These are phyloP conservation scores for Cystofilobasidium ferigula DNA, from an alignment of 768 basidiomycete species.

Conservation along the genomic window DNA sequence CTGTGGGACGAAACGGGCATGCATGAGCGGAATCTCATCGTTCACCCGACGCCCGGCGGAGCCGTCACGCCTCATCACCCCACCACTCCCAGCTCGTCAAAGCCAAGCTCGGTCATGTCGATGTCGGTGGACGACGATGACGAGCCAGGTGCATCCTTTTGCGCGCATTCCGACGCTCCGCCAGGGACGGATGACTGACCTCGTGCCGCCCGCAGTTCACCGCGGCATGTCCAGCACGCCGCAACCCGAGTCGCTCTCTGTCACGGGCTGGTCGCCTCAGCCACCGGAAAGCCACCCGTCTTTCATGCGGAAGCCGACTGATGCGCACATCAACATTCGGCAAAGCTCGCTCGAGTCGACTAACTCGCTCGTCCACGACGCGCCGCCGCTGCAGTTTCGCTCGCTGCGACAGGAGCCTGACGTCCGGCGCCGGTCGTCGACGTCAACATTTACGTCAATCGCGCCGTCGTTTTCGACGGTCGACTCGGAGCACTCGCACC, in stretches of 20 bases:
- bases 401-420: neutral
- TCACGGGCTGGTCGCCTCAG: neutral
- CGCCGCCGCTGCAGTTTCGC: neutral
- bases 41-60: slow-evolving; percentile 53
- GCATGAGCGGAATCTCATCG: slow-evolving; percentile 76
- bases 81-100: slow-evolving; percentile 16
- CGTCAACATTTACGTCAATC: slow-evolving; percentile 14
- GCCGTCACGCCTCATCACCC: slow-evolving; percentile 21
- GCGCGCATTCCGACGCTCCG: neutral
- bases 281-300: neutral
- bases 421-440: slow-evolving; percentile 12
- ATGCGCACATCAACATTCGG: neutral
- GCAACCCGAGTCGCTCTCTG: neutral
- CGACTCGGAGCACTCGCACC: neutral
- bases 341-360: neutral
- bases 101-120: slow-evolving; percentile 13
- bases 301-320: neutral
- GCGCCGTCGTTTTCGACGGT: slow-evolving; percentile 2
- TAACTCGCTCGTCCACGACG: neutral
- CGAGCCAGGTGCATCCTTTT: slow-evolving; percentile 41
- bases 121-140: slow-evolving; percentile 6
- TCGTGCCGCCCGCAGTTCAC: neutral
- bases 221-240: neutral
- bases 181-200: neutral
- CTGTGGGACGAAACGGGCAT: slow-evolving; percentile 75